A percentile compares a stretch with the other conserved stretches of the same genome.
phyloP scores from a whole-genome alignment of 2,329 filamentous ascomycete genomes.

The Ophiostoma triangulosporum region DNA sequence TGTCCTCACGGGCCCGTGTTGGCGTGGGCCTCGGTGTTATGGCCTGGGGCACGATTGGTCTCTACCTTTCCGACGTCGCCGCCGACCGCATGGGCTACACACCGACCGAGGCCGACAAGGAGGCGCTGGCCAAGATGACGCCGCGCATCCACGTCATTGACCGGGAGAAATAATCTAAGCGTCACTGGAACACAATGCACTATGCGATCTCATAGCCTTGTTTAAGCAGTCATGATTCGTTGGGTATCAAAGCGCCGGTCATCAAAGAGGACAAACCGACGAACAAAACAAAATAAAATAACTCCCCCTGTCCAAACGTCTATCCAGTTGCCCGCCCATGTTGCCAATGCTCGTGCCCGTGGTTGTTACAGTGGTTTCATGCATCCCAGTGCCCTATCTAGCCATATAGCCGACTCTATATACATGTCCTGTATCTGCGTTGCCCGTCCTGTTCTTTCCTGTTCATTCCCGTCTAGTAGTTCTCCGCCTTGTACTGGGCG shows the following conservation, averaged over 20 bases:
- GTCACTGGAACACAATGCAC: neutral
- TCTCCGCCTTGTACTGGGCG: constrained; percentile 44
- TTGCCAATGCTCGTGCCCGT: neutral
- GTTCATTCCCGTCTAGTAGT: constrained; percentile 15
- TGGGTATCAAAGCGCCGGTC: neutral
- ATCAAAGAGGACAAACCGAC: neutral
- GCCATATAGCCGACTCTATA: neutral
- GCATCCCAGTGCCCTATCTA: neutral
- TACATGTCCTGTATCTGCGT: neutral
- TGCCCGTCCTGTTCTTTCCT: neutral
- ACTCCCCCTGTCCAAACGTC: neutral
- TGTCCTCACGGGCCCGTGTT: constrained; percentile 56
- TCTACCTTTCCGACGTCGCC: constrained; percentile 59
- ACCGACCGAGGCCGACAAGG: constrained; percentile 60
- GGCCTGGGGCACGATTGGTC: constrained; percentile 59
- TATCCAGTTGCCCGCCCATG: neutral
- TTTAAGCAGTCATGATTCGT: neutral
- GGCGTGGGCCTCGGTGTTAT: constrained; percentile 62
- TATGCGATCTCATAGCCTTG: too few relatives aligned
- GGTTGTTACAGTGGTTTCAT: neutral
- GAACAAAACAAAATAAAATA: neutral
- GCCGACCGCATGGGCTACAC: constrained; percentile 62
- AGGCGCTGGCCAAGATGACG: constrained; percentile 44
- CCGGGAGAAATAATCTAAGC: constrained; percentile 19
- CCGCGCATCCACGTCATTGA: constrained; percentile 53